Evolutionary conservation across 768 basidiomycete species (phyloP).

Genomic region (Psilocybe cubensis): DNA sequence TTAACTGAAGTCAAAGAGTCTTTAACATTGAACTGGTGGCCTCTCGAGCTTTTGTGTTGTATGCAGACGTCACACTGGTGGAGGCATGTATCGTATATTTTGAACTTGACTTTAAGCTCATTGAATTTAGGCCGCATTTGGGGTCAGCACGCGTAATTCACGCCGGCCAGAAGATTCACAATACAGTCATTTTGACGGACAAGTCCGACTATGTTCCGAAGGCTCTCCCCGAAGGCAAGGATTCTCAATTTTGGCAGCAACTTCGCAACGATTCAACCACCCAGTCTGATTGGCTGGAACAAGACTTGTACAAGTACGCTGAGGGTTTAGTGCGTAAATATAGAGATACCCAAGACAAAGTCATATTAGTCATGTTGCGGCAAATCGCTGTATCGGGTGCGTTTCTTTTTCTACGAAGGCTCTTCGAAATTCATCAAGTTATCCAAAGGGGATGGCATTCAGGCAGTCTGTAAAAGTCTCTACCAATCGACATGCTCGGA

Average conservation of each 20-base stretch:
- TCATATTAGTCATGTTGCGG: not conserved
- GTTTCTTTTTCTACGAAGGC: not conserved
- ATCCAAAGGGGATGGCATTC: conserved; percentile 11
- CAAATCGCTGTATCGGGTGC: conserved; percentile 8
- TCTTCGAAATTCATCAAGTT: not conserved
- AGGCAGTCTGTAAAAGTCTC: conserved; percentile 9
- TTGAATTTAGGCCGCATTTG: conserved; percentile 15
- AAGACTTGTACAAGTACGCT: conserved; percentile 10
- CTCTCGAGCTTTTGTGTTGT: conserved; percentile 17
- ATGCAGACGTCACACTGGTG: conserved; percentile 9
- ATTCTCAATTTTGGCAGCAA: conserved; percentile 2
- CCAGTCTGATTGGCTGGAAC: conserved; percentile 6
- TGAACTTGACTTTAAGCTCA: not conserved
- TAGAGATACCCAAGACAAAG: not conserved
- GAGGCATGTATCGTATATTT: not conserved
- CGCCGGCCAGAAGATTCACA: conserved; percentile 20
- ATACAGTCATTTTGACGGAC: conserved; percentile 8
- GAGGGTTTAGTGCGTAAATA: conserved; percentile 1
- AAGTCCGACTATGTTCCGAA: conserved; percentile 12
- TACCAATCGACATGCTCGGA: not conserved
- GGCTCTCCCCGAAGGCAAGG: conserved; percentile 8
- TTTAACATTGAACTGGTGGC: conserved; percentile 20
- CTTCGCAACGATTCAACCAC: not conserved
- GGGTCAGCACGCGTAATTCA: conserved; percentile 19
- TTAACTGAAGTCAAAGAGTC: conserved; percentile 22